phyloP scores from a whole-genome alignment of 1,284 basidiomycete genomes.

The Coniophora puteana region DNA sequence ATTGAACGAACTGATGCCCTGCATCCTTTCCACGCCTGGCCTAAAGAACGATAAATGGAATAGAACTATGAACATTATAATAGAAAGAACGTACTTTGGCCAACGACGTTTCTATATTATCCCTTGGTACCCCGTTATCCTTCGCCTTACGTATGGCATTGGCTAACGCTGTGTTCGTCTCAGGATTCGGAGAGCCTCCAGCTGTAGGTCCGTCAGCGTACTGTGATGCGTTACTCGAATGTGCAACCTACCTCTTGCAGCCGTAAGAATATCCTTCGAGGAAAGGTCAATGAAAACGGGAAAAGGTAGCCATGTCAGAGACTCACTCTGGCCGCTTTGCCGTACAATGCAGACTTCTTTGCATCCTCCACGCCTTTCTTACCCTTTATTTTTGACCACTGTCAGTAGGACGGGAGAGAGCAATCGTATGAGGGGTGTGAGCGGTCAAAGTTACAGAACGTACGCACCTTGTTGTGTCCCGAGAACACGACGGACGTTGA shows the following conservation, averaged over 20 bases:
- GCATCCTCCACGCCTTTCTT: slow-evolving; percentile 73
- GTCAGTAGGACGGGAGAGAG: slow-evolving; percentile 3
- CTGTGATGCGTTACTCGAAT: background rate
- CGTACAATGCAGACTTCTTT: slow-evolving; percentile 58
- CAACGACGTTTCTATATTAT: slow-evolving; percentile 73
- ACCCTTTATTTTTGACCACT: slow-evolving; percentile 90
- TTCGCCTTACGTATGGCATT: slow-evolving; percentile 59
- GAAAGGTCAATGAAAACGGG: background rate
- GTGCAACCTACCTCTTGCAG: slow-evolving; percentile 54
- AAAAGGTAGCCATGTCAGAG: no score
- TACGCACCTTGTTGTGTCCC: slow-evolving; percentile 64
- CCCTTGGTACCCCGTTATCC: slow-evolving; percentile 69
- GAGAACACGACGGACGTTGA: slow-evolving; percentile 33
- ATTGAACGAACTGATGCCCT: slow-evolving; percentile 50
- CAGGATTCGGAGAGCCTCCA: slow-evolving; percentile 66
- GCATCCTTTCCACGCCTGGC: slow-evolving; percentile 49
- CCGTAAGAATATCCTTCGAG: slow-evolving; percentile 64
- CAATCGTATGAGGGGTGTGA: slow-evolving; percentile 7
- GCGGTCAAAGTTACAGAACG: background rate
- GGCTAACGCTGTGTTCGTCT: slow-evolving; percentile 60
- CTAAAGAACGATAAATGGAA: slow-evolving; percentile 27
- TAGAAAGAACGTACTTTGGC: slow-evolving; percentile 48
- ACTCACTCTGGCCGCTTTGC: slow-evolving; percentile 57
- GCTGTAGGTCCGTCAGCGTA: slow-evolving; percentile 31
- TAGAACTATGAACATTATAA: slow-evolving; percentile 4